These are phyloP conservation scores for Skeletonema costatum DNA, from an alignment of 108 stramenopile species.

Conservation along the genomic window DNA sequence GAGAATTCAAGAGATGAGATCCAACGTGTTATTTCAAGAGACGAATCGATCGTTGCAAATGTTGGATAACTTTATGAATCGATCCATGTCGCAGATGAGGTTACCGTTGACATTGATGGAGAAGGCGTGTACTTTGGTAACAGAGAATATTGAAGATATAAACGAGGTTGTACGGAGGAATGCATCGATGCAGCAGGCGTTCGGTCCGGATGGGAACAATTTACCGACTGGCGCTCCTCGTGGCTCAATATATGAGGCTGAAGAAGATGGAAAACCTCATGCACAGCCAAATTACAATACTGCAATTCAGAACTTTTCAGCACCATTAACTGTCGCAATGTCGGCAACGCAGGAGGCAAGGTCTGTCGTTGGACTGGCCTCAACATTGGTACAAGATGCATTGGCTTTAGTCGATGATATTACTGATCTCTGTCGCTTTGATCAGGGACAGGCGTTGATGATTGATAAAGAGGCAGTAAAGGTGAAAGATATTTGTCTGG, in stretches of 20 bases:
- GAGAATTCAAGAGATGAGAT: constrained; percentile 41
- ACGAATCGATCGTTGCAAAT: constrained; percentile 32
- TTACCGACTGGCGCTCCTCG: not conserved
- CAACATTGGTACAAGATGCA: constrained; percentile 40
- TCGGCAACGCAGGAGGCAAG: constrained; percentile 39
- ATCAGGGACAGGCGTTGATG: constrained; percentile 37
- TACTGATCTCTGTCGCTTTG: constrained; percentile 47
- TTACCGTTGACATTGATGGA: constrained; percentile 46
- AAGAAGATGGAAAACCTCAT: constrained; percentile 5
- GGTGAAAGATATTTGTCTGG: constrained; percentile 33
- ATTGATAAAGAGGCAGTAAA: constrained; percentile 45
- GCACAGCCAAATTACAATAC: constrained; percentile 3
- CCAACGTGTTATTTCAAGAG: constrained; percentile 45
- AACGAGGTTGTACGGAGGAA: constrained; percentile 32
- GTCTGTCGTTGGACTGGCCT: constrained; percentile 30
- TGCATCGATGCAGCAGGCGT: constrained; percentile 3
- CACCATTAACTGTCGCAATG: constrained; percentile 21
- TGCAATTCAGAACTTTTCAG: constrained; percentile 11
- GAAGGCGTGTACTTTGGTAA: constrained; percentile 34
- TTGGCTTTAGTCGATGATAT: constrained; percentile 44
- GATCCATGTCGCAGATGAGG: constrained; percentile 52
- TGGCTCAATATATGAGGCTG: not conserved
- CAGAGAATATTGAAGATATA: constrained; percentile 45
- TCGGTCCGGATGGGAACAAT: not conserved
- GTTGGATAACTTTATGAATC: constrained; percentile 55